Evolutionary conservation across 305 asterid genomes (phyloP), one percentile per base, ranked within the genome.

Genomic region (Fraxinus sp.): DNA sequence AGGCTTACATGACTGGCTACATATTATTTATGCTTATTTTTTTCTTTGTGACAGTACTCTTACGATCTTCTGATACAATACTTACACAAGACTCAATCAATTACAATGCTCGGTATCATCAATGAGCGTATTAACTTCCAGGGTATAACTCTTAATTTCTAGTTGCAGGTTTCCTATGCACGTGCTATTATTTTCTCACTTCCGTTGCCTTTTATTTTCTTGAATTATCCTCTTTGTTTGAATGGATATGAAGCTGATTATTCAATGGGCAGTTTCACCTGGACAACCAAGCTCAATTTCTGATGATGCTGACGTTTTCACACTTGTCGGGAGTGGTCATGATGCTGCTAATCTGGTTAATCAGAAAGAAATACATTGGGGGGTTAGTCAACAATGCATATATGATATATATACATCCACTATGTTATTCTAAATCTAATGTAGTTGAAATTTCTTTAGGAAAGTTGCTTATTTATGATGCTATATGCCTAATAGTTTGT

Each of bases 361-460:
- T 87, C 98, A 89, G 93, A 96, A 91, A 87, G 99, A 94, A 87
- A 88, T 94, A 76, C 98, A 89, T 79, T 96, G 99, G 99, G 98
- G 98, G 92, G 98, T 95, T 80, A 89, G 98, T 90, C 75, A 30
- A 66, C 75, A 10, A 72, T 57, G 57, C 52, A 77, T 37, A 70
- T 10, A n/a, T n/a, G 55, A 55, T 74, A 59, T 8, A 18, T 75
- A 77, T 41, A 41, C 26, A 14, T 71, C 7, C 80, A 14, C 22
- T 78, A 59, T 33, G 28, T 64, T 79, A 64, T 72, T 3, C 3
- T 28, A 20, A 39, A 75, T 68, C 36, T 76, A 7, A 68, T 16
- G 16, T 77, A 62, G 81, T 78, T 62, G 28, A 62, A 52, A 22
- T 74, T 73, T 75, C 64, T 13, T 36, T n/a, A 16, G 43, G 74